Conservation (phyloP, 352 stramenopile genomes). For the Phytophthora kernoviae region DNA sequence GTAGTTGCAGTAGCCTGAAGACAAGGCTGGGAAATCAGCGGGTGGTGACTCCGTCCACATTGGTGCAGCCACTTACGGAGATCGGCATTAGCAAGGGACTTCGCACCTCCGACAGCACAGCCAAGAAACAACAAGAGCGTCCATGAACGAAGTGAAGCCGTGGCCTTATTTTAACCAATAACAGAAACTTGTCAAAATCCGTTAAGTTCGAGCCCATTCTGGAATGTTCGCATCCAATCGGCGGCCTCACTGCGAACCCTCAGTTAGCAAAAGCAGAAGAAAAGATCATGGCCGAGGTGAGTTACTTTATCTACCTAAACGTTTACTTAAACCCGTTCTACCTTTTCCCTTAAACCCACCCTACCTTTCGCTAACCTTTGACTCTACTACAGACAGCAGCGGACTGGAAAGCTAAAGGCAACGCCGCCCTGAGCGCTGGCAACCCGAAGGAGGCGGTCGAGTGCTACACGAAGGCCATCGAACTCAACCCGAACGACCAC, state of each 20-base stretch:
- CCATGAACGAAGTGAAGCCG: not conserved
- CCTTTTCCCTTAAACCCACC: no score
- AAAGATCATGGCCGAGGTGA: constrained; percentile 33
- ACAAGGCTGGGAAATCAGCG: not conserved
- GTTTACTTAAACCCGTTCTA: not conserved
- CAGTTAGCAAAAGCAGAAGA: constrained; percentile 26
- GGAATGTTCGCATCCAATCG: constrained; percentile 6
- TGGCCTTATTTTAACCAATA: constrained; percentile 5
- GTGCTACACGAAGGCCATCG: constrained; percentile 97
- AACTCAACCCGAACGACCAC: constrained; percentile 94
- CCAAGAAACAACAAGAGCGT: not conserved
- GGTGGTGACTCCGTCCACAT: constrained; percentile 55
- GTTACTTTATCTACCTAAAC: not conserved
- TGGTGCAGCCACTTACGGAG: constrained; percentile 62
- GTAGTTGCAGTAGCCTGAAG: constrained; percentile 16
- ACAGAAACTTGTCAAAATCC: not conserved
- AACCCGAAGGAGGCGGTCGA: constrained; percentile 96
- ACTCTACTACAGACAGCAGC: constrained; percentile 37
- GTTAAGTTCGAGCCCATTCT: not conserved
- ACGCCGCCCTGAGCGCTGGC: constrained; percentile 93
- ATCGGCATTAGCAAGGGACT: constrained; percentile 48
- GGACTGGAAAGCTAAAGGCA: constrained; percentile 95
- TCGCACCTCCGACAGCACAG: constrained; percentile 1
- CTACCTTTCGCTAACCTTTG: no score
- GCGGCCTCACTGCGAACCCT: not conserved